These are phyloP conservation scores for Trypanosoma grayi DNA, from an alignment of 208 protist species.

Conservation along the genomic window DNA sequence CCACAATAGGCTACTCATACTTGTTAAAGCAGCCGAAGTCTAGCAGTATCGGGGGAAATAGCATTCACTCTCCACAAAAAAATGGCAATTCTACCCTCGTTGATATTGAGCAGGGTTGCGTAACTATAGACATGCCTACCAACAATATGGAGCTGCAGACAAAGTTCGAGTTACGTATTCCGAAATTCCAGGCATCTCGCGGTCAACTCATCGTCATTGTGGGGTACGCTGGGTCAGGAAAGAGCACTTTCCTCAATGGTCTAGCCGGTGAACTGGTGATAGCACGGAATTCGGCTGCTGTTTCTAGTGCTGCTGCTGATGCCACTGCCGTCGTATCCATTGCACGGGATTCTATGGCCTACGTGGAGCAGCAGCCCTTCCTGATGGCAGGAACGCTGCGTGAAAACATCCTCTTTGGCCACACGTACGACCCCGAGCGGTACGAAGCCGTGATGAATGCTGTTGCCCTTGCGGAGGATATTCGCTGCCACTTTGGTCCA, in stretches of 20 bases:
- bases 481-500: constrained; percentile 25
- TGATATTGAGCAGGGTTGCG: constrained; percentile 5
- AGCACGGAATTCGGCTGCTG: constrained; percentile 12
- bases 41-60: too few species aligned
- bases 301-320: too few species aligned
- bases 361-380: constrained; percentile 63
- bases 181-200: constrained; percentile 16
- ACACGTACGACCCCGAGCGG: constrained; percentile 21
- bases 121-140: neutral
- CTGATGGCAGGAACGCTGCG: constrained; percentile 63
- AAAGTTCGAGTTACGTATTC: constrained; percentile 15
- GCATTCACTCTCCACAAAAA: neutral
- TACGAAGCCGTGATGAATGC: constrained; percentile 32
- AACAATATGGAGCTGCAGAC: neutral
- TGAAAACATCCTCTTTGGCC: constrained; percentile 78
- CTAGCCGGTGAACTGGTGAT: constrained; percentile 30
- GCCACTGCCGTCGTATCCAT: too few species aligned
- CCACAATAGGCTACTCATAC: too few species aligned
- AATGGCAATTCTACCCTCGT: constrained; percentile 2
- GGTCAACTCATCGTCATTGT: constrained; percentile 50
- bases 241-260: constrained; percentile 38
- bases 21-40: too few species aligned
- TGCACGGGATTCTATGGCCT: constrained; percentile 27
- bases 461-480: constrained; percentile 48
- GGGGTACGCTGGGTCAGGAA: constrained; percentile 46